phyloP scores from a whole-genome alignment of 768 basidiomycete species.

The Boletus rufocinnamomeus region DNA sequence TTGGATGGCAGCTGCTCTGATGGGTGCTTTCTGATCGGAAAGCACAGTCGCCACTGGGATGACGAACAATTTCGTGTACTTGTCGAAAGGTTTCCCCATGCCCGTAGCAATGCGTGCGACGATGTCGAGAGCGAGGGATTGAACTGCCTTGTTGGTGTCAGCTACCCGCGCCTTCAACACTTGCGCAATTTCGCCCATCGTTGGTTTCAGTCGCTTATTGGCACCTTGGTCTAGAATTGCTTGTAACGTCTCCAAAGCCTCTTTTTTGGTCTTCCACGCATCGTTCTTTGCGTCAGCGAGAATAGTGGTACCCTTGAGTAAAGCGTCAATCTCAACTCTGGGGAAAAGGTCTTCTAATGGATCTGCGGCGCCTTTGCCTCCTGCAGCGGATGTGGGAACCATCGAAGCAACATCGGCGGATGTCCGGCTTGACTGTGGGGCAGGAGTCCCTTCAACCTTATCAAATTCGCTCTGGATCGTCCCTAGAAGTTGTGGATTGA shows the following conservation, averaged over 20 bases:
- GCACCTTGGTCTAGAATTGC: conserved; percentile 84
- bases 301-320: conserved; percentile 83
- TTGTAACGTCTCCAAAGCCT: conserved; percentile 84
- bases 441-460: conserved; percentile 75
- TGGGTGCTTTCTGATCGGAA: conserved; percentile 89
- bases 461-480: conserved; percentile 94
- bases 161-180: conserved; percentile 85
- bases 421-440: conserved; percentile 77
- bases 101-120: conserved; percentile 87
- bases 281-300: conserved; percentile 86
- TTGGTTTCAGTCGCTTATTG: conserved; percentile 90
- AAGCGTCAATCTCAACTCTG: conserved; percentile 85
- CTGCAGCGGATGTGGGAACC: conserved; percentile 44
- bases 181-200: conserved; percentile 90
- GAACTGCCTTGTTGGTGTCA: conserved; percentile 95
- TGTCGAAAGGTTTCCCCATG: conserved; percentile 97
- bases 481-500: conserved; percentile 89
- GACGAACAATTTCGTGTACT: conserved; percentile 75
- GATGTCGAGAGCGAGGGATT: conserved; percentile 85
- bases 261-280: conserved; percentile 96
- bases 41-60: conserved; percentile 80
- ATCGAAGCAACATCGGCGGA: conserved; percentile 73
- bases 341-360: conserved; percentile 94
- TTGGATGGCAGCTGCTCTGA: conserved; percentile 74
- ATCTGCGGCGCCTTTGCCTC: conserved; percentile 49